Base-by-base conservation (phyloP, 805 yeast species). In the Wickerhamomyces rabaulensis region DNA sequence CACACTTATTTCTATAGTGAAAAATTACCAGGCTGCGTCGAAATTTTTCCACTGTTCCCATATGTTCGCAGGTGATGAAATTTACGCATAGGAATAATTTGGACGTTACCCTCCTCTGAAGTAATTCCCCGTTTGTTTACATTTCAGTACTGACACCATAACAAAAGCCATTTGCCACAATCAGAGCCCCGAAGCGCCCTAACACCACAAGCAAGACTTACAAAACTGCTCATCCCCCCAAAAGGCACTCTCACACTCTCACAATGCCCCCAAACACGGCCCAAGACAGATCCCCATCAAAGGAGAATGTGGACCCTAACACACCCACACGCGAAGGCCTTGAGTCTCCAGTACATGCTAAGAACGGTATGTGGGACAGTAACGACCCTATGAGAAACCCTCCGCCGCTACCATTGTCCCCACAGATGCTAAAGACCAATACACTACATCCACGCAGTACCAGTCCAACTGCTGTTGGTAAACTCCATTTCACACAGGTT, bases 351-450 rank as follows among this genome's bases (percentile, higher is more conserved):
- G 42, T 48, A 3, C 54, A 53, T 35, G 26, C 45, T 21, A 47
- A 41, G 20, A 22, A 40, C 20, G 39, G 39, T 17, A 60, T 65
- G 55, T 69, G 74, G 73, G 73, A 69, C 40, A 66, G 71, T 23
- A 61, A 65, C 16, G 71, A 69, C 44, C 74, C 73, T 4, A 49
- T 52, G 43, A 53, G 72, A 47, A 66, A 66, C 29, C 73, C 73
- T n/a, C 70, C 70, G 2, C 71, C 74, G 4, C 48, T 69, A 46
- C 73, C 74, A 9, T 47, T 66, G 3, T 66, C 68, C 2, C 73
- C 75, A 5, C 73, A 68, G 33, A 63, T 68, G 55, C 60, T 69
- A 7, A 49, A 44, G 52, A 13, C 53, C 54, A 23, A 47, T 56
- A 56, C 55, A 8, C 58, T 41, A 12, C 52, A 51, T 22, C 45